These are phyloP conservation scores for Candida ipomoeae DNA, from an alignment of 805 yeast species.

Conservation along the genomic window DNA sequence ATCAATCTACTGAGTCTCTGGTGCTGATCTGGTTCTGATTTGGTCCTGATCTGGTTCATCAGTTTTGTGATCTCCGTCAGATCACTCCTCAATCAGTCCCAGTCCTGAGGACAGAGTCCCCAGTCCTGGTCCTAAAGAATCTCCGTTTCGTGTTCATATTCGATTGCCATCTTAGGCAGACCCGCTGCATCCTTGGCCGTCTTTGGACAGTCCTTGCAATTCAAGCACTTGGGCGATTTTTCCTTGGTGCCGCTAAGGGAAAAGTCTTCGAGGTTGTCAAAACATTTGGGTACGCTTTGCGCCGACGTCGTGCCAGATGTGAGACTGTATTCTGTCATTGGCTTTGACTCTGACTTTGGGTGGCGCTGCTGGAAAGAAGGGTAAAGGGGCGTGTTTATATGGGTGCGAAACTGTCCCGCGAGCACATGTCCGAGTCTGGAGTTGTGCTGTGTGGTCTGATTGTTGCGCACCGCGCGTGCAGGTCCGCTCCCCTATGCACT, in stretches of 20 bases:
- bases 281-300: not conserved
- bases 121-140: no score
- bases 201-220: constrained; percentile 4
- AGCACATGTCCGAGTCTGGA: constrained; percentile 4
- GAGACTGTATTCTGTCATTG: not conserved
- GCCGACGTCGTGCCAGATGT: not conserved
- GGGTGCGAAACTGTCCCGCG: constrained; percentile 3
- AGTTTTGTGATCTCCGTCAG: no score
- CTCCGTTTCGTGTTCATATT: constrained; percentile 21
- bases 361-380: not conserved
- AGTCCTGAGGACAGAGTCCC: no score
- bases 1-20: no score
- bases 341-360: not conserved
- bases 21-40: no score
- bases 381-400: not conserved
- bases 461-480: not conserved
- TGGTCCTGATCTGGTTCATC: no score
- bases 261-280: not conserved
- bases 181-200: not conserved
- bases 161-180: not conserved
- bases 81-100: no score
- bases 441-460: constrained; percentile 4
- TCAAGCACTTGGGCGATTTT: not conserved
- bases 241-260: not conserved
- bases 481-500: not conserved